Evolutionary conservation across 1,284 basidiomycete species (phyloP), one percentile per base, ranked within the genome.

Genomic region (Apiotrichum gamsii): DNA sequence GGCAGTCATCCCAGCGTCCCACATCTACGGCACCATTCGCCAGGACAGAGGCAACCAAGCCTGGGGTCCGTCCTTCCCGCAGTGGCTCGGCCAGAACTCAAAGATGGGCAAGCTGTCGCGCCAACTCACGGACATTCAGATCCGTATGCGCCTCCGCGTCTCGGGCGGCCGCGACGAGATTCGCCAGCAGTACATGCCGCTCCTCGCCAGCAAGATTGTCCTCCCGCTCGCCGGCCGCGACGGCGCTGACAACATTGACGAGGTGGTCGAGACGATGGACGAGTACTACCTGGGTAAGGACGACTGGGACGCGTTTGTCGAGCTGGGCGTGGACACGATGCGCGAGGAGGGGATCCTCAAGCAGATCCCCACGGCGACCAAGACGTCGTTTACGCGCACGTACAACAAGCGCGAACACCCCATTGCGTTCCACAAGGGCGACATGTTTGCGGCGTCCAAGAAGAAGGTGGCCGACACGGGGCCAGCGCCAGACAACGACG

Each of bases 31-130:
- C 1, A 57, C 72, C 35, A 69, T 51, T 35, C 52, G 72, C 24
- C 25, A 28, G 11, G 25, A 28, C 25, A 43, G 42, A 15, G 61
- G 59, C 11, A 59, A 77, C 32, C 80, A 81, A 28, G 88, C 82
- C 55, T 83, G 82, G 18, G 82, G 83, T 0, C 77, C 80, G 1
- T 65, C 79, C 0, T 93, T 95, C 78, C 90, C 90, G 41, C 60
- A 91, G 88, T 97, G 91, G 90, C 82, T 98, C 8, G 94, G 94
- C 11, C 90, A 97, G 66, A 97, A 97, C 68, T 96, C 91, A 39
- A 96, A 93, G 64, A 85, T 87, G 70, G 77, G 72, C 56, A 94
- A 95, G 62, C 77, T 97, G 5, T 76, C 70, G 42, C 80, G 93
- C 38, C 83, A 87, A 54, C 77, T 97, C 18, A 81, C 82, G 21